Percentiles rank a stretch among this genome's conserved stretches.
These are phyloP conservation scores for Verticillium tricorpus DNA, from an alignment of 2,329 filamentous ascomycete species.

Conservation along the genomic window DNA sequence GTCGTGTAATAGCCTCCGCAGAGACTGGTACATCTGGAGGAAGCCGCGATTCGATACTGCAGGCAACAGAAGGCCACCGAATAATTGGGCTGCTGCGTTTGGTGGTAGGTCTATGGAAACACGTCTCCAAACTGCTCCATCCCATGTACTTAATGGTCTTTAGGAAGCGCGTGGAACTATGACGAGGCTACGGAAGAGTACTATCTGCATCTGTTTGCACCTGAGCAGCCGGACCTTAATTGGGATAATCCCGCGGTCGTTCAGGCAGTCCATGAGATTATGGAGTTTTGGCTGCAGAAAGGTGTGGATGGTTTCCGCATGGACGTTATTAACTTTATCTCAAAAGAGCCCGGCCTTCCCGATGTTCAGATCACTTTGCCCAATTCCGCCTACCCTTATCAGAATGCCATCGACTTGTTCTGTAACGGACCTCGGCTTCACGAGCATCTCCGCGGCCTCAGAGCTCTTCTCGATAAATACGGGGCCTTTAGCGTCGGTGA, in stretches of 20 bases:
- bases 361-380: constrained; percentile 36
- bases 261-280: constrained; percentile 53
- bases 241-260: constrained; percentile 59
- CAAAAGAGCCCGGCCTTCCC: constrained; percentile 44
- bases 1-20: constrained; percentile 39
- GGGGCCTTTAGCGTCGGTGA: constrained; percentile 53
- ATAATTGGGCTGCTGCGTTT: constrained; percentile 38
- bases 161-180: constrained; percentile 27
- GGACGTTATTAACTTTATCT: constrained; percentile 54
- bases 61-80: constrained; percentile 33
- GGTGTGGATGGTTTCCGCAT: constrained; percentile 56
- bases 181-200: constrained; percentile 30
- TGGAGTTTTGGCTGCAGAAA: constrained; percentile 61
- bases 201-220: constrained; percentile 57
- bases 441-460: constrained; percentile 46
- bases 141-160: constrained; percentile 25
- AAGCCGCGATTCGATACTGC: constrained; percentile 31
- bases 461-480: constrained; percentile 41
- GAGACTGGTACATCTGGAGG: constrained; percentile 54
- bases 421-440: constrained; percentile 25
- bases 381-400: constrained; percentile 27
- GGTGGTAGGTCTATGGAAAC: constrained; percentile 17
- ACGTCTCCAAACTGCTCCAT: constrained; percentile 1
- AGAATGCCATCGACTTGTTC: constrained; percentile 37
- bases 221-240: constrained; percentile 63